These are phyloP conservation scores for Suillus cothurnatus DNA, from an alignment of 768 basidiomycete genomes.

Conservation along the genomic window DNA sequence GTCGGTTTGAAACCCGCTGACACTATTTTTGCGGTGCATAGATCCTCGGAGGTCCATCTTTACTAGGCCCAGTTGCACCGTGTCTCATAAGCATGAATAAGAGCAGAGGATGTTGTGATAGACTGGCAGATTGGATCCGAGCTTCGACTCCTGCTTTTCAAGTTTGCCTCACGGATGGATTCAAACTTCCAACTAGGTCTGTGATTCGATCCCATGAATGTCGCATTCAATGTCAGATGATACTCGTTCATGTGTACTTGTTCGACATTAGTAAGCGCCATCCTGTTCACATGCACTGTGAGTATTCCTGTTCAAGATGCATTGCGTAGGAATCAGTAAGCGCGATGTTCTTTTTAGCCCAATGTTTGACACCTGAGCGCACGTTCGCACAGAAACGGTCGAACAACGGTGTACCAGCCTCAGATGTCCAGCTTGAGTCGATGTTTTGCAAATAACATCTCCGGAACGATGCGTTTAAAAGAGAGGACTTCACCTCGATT, in stretches of 20 bases:
- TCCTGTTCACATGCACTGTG: neutral
- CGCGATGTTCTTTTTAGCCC: too few species aligned
- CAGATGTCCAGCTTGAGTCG: neutral
- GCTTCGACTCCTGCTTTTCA: too few species aligned
- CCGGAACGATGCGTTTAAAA: neutral
- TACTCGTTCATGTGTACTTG: neutral
- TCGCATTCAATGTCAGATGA: neutral
- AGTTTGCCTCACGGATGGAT: too few species aligned
- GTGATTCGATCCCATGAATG: neutral
- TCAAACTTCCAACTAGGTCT: too few species aligned
- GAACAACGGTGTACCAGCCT: neutral
- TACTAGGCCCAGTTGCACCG: too few species aligned
- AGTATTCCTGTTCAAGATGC: neutral
- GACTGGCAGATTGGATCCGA: slow-evolving; percentile 60
- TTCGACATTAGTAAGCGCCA: neutral
- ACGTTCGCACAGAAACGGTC: neutral
- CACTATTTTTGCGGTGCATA: too few species aligned
- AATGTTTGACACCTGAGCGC: neutral
- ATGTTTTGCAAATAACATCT: too few species aligned
- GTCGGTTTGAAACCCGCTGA: too few species aligned
- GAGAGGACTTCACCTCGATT: neutral
- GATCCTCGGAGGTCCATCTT: too few species aligned
- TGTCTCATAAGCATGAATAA: slow-evolving; percentile 76
- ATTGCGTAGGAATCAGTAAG: too few species aligned
- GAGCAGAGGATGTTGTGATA: slow-evolving; percentile 57